These are phyloP conservation scores for Serendipita indica DNA, from an alignment of 768 basidiomycete genomes.

Conservation along the genomic window DNA sequence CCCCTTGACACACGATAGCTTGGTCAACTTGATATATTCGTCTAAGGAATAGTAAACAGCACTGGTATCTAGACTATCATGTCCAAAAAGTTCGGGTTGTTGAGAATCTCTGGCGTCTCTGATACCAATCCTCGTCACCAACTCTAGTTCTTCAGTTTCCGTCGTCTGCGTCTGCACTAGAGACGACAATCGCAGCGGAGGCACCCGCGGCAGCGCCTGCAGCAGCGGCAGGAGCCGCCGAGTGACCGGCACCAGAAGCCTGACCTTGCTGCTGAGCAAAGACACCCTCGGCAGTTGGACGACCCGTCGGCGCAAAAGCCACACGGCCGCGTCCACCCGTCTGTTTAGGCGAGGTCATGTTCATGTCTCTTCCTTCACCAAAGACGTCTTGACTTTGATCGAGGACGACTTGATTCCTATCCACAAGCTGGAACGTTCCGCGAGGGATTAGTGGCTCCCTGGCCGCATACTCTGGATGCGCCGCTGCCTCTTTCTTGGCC, in stretches of 20 bases:
- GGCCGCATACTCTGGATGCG: slow-evolving; percentile 21
- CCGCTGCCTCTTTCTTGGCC: slow-evolving; percentile 21
- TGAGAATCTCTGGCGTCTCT: no score
- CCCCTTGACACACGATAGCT: no score
- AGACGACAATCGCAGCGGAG: not conserved
- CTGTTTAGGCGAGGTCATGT: slow-evolving; percentile 10
- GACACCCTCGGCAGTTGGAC: not conserved
- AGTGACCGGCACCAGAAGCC: not conserved
- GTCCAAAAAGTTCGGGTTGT: no score
- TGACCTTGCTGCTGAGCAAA: not conserved
- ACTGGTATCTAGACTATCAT: no score
- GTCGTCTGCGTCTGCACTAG: not conserved
- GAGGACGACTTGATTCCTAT: slow-evolving; percentile 34
- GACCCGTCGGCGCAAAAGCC: not conserved
- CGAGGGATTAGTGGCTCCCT: slow-evolving; percentile 20
- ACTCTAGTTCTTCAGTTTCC: no score
- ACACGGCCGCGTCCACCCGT: not conserved
- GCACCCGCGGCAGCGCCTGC: not conserved
- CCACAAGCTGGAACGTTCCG: slow-evolving; percentile 38
- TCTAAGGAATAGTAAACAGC: no score
- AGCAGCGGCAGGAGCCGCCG: not conserved
- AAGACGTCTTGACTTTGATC: slow-evolving; percentile 23
- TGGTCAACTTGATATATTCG: no score
- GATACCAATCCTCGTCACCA: no score
- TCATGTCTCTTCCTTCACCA: slow-evolving; percentile 20